phyloP scores from a whole-genome alignment of 1,284 basidiomycete species.

The Malassezia brasiliensis region DNA sequence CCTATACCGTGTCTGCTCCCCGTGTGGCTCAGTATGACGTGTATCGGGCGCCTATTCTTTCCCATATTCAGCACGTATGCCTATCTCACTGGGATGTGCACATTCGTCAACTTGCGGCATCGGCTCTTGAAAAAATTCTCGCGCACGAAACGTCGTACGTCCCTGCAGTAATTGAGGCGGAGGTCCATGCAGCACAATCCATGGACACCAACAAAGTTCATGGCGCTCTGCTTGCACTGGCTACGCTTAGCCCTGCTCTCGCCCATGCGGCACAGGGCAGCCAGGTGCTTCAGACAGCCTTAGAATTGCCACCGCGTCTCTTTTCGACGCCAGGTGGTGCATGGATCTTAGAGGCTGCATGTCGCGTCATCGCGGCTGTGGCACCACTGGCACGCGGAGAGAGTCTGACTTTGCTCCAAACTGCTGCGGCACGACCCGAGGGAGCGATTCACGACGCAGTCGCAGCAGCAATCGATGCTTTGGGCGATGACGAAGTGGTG shows the following conservation, averaged over 20 bases:
- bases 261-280: too few relatives aligned
- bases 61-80: conserved; percentile 66
- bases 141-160: conserved; percentile 31
- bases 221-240: not conserved
- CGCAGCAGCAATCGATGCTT: conserved; percentile 61
- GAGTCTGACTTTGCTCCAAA: conserved; percentile 53
- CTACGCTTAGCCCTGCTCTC: too few relatives aligned
- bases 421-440: conserved; percentile 62
- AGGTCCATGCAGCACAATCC: not conserved
- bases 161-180: too few relatives aligned
- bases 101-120: conserved; percentile 71
- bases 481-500: conserved; percentile 51
- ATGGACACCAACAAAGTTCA: not conserved
- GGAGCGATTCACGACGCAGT: conserved; percentile 64
- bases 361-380: conserved; percentile 59
- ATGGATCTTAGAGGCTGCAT: conserved; percentile 64
- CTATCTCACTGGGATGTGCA: conserved; percentile 79
- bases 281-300: not conserved
- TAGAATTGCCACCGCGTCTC: not conserved
- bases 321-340: conserved; percentile 60
- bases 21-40: conserved; percentile 67
- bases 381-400: not conserved
- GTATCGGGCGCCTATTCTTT: conserved; percentile 56
- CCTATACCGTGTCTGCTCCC: conserved; percentile 72
- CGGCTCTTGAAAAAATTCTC: conserved; percentile 64